A percentile compares a stretch with the other conserved stretches of the same genome.
These are phyloP conservation scores for Aspergillus nomiae DNA, from an alignment of 2,329 filamentous ascomycete genomes.

Conservation along the genomic window DNA sequence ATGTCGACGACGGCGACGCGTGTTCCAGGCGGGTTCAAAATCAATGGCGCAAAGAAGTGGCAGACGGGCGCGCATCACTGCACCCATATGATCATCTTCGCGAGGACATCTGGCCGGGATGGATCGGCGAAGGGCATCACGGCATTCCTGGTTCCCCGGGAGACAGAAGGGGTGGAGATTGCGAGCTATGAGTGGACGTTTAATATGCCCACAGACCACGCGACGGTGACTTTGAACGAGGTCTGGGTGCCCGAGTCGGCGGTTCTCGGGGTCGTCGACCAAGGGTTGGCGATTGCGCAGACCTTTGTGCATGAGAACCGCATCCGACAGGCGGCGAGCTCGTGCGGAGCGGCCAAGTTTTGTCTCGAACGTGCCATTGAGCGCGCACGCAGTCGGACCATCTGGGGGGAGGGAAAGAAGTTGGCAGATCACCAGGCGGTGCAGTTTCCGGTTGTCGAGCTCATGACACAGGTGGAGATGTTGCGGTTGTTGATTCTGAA, in stretches of 20 bases:
- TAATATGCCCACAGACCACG: background rate
- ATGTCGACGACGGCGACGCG: background rate
- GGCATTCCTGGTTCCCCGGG: background rate
- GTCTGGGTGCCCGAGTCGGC: constrained; percentile 19
- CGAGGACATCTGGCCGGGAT: constrained; percentile 54
- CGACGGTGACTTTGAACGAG: background rate
- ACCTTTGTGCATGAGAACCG: constrained; percentile 68
- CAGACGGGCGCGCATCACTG: constrained; percentile 65
- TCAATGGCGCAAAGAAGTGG: constrained; percentile 66
- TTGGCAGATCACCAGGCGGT: background rate
- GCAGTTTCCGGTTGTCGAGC: background rate
- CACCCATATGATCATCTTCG: constrained; percentile 65
- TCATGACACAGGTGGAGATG: background rate
- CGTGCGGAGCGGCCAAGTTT: constrained; percentile 53
- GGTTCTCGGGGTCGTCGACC: constrained; percentile 55
- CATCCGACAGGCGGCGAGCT: constrained; percentile 64
- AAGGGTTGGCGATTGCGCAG: constrained; percentile 63
- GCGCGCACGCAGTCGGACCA: background rate
- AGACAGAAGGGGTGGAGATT: background rate
- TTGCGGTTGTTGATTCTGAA: background rate
- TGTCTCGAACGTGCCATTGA: constrained; percentile 50
- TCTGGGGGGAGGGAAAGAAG: background rate
- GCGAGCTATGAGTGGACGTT: background rate
- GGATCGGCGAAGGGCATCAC: background rate
- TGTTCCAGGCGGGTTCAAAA: constrained; percentile 19